These are phyloP conservation scores for Plasmopara muralis DNA, from an alignment of 352 stramenopile genomes.

Conservation along the genomic window DNA sequence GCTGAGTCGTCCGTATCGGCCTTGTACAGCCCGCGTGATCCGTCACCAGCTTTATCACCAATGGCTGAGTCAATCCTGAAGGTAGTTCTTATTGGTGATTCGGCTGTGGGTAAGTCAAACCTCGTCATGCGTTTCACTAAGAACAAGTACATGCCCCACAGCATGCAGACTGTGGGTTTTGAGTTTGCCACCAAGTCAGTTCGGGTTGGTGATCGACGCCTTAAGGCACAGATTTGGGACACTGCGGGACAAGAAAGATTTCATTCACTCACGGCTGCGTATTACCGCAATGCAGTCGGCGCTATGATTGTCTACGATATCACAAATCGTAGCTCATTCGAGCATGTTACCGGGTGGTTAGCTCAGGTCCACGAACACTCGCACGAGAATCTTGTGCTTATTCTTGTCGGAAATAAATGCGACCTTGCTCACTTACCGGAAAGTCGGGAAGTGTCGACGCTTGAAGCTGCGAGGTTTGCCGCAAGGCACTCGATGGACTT, in stretches of 20 bases:
- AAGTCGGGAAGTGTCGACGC: constrained; percentile 76
- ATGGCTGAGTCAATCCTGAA: constrained; percentile 67
- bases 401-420: constrained; percentile 87
- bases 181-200: constrained; percentile 87
- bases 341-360: constrained; percentile 73
- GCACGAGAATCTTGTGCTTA: constrained; percentile 75
- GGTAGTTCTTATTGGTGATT: constrained; percentile 86
- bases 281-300: constrained; percentile 87
- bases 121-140: constrained; percentile 86
- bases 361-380: constrained; percentile 76
- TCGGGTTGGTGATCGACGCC: constrained; percentile 67
- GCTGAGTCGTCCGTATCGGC: constrained; percentile 28
- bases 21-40: constrained; percentile 47
- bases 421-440: constrained; percentile 72
- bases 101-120: constrained; percentile 83
- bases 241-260: constrained; percentile 88
- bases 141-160: constrained; percentile 80
- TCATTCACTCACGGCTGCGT: constrained; percentile 87
- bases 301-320: constrained; percentile 92
- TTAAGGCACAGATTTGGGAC: constrained; percentile 88
- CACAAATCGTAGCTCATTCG: constrained; percentile 80
- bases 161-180: constrained; percentile 79
- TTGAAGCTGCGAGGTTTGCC: constrained; percentile 79
- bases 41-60: constrained; percentile 20
- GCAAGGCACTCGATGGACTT: constrained; percentile 80